Conservation (phyloP, 495 filamentous ascomycete genomes). For the Penicillium manginii region DNA sequence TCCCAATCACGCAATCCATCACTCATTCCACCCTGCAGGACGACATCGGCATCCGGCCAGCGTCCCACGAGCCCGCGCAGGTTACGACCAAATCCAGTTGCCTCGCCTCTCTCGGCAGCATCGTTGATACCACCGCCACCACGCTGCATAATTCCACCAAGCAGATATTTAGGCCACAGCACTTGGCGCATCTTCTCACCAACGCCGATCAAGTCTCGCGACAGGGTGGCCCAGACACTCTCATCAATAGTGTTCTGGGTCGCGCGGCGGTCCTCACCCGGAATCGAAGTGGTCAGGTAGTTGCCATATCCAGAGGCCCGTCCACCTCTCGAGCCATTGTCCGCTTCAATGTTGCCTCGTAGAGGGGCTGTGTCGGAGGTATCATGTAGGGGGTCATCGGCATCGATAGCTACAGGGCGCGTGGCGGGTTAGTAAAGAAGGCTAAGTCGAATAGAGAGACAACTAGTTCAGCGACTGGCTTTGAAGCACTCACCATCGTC, state of each 20-base stretch:
- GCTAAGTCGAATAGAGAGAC: not conserved
- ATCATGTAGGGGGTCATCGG: slow-evolving; percentile 83
- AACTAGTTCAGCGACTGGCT: not conserved
- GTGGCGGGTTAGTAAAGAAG: slow-evolving; percentile 14
- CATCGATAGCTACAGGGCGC: slow-evolving; percentile 67
- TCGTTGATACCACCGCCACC: slow-evolving; percentile 72
- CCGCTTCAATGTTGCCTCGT: slow-evolving; percentile 75
- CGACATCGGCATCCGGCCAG: slow-evolving; percentile 72
- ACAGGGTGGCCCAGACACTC: slow-evolving; percentile 91
- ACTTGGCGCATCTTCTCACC: slow-evolving; percentile 99
- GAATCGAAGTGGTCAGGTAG: slow-evolving; percentile 86
- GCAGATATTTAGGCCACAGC: slow-evolving; percentile 93
- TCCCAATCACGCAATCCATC: slow-evolving; percentile 94
- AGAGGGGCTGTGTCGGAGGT: slow-evolving; percentile 74
- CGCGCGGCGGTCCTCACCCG: slow-evolving; percentile 92
- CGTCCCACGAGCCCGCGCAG: slow-evolving; percentile 66
- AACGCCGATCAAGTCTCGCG: slow-evolving; percentile 86
- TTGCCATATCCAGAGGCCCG: slow-evolving; percentile 45
- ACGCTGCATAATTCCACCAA: slow-evolving; percentile 68
- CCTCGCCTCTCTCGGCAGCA: slow-evolving; percentile 67
- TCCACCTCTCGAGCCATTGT: slow-evolving; percentile 53
- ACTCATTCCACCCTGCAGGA: slow-evolving; percentile 79
- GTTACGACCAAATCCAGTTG: slow-evolving; percentile 63
- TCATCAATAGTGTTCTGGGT: slow-evolving; percentile 95
- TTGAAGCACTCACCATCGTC: slow-evolving; percentile 73